phyloP scores from a whole-genome alignment of 345 rosid genomes.

The Camelina sativa region DNA sequence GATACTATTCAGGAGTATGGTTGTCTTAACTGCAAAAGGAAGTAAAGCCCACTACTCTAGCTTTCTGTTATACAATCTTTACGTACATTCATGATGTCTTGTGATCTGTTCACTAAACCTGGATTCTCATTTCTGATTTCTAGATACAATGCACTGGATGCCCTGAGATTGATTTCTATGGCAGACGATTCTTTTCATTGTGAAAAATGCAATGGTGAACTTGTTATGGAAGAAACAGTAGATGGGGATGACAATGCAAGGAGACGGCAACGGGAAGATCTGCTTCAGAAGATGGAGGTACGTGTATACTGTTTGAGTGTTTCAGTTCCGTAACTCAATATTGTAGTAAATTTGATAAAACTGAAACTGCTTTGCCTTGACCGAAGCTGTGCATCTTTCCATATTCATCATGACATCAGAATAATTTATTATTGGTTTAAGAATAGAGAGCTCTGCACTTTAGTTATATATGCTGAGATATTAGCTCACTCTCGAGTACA shows the following conservation, averaged over 20 bases:
- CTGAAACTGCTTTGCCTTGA: too few species aligned
- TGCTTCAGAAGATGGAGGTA: constrained; percentile 83
- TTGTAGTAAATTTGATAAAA: too few species aligned
- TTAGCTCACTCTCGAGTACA: neutral
- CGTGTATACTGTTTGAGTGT: neutral
- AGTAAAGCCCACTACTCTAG: constrained; percentile 49
- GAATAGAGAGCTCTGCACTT: constrained; percentile 1
- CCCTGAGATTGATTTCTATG: constrained; percentile 61
- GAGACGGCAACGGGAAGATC: constrained; percentile 62
- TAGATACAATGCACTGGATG: constrained; percentile 90
- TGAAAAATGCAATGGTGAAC: constrained; percentile 84
- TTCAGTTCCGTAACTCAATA: neutral
- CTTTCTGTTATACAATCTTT: constrained; percentile 1
- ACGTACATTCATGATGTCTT: neutral
- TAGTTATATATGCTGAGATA: neutral
- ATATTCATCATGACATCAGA: neutral
- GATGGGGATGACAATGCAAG: constrained; percentile 83
- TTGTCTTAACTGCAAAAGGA: constrained; percentile 80
- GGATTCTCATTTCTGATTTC: constrained; percentile 27
- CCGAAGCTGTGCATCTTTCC: neutral
- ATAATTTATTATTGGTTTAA: neutral
- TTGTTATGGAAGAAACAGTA: constrained; percentile 84
- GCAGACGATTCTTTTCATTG: constrained; percentile 84
- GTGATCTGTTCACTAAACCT: constrained; percentile 9
- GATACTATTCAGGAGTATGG: constrained; percentile 85